phyloP scores from a whole-genome alignment of 2,329 filamentous ascomycete species.

The Trichoderma breve region DNA sequence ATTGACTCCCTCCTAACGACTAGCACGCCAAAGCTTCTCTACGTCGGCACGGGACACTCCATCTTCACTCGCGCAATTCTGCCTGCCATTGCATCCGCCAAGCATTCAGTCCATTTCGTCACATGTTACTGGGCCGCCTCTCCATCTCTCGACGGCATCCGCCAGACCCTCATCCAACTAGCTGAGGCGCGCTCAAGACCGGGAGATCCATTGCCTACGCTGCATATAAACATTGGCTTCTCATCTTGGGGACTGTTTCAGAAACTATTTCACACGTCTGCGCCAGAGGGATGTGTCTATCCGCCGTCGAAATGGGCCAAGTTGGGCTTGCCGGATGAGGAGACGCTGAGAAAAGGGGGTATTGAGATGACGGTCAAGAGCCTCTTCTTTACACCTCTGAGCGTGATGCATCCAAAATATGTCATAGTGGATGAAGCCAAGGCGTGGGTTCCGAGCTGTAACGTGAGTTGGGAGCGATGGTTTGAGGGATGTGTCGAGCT shows the following conservation, averaged over 20 bases:
- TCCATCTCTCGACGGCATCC: slow-evolving; percentile 56
- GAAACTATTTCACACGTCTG: slow-evolving; percentile 71
- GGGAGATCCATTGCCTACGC: slow-evolving; percentile 28
- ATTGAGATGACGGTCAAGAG: slow-evolving; percentile 72
- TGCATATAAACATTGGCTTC: slow-evolving; percentile 71
- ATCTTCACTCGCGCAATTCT: slow-evolving; percentile 56
- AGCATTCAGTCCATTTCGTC: slow-evolving; percentile 68
- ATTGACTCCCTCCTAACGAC: slow-evolving; percentile 48
- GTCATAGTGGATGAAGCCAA: slow-evolving; percentile 66
- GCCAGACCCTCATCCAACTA: slow-evolving; percentile 56
- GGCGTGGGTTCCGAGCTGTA: slow-evolving; percentile 75
- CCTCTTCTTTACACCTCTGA: slow-evolving; percentile 75
- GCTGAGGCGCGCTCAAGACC: slow-evolving; percentile 44
- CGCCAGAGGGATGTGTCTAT: slow-evolving; percentile 60
- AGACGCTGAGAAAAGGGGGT: slow-evolving; percentile 51
- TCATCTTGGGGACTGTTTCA: slow-evolving; percentile 71
- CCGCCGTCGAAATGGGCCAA: slow-evolving; percentile 57
- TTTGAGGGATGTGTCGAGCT: slow-evolving; percentile 74
- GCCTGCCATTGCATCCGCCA: slow-evolving; percentile 59
- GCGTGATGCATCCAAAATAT: slow-evolving; percentile 87
- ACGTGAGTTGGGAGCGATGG: slow-evolving; percentile 87
- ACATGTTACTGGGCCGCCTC: slow-evolving; percentile 82
- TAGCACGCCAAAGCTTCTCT: slow-evolving; percentile 48
- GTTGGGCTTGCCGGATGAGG: slow-evolving; percentile 61
- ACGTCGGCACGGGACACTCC: slow-evolving; percentile 56